A percentile compares a stretch with the other conserved stretches of the same genome.
Evolutionary conservation across 768 basidiomycete genomes (phyloP).

Genomic region (Lyophyllum shimeji): DNA sequence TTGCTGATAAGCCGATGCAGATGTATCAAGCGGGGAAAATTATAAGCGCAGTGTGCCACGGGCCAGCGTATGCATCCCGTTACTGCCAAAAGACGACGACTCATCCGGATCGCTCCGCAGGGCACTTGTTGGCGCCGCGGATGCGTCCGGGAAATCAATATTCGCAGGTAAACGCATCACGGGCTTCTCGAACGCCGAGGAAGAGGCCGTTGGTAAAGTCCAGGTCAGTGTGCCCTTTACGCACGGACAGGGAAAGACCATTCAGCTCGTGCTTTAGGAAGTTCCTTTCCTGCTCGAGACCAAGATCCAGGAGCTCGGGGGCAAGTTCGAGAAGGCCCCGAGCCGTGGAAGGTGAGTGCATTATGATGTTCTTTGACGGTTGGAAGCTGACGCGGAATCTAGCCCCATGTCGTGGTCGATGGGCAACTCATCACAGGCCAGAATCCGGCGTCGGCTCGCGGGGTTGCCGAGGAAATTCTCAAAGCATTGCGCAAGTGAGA

Average conservation of each 20-base stretch:
- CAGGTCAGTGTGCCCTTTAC: constrained; percentile 34
- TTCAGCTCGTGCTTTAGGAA: constrained; percentile 28
- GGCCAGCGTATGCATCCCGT: constrained; percentile 54
- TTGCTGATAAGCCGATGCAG: constrained; percentile 29
- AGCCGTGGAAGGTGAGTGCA: constrained; percentile 55
- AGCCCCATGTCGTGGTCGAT: constrained; percentile 55
- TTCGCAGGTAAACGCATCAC: constrained; percentile 59
- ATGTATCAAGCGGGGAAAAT: constrained; percentile 70
- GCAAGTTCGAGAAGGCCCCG: constrained; percentile 58
- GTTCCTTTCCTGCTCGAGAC: constrained; percentile 75
- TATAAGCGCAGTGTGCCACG: constrained; percentile 77
- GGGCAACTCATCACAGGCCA: constrained; percentile 69
- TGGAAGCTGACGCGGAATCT: background rate
- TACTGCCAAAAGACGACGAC: background rate
- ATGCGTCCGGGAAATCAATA: constrained; percentile 60
- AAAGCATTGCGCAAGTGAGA: constrained; percentile 40
- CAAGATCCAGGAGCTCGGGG: constrained; percentile 63
- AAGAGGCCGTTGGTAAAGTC: constrained; percentile 44
- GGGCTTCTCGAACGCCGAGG: constrained; percentile 74
- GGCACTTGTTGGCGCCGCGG: constrained; percentile 59
- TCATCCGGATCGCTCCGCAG: constrained; percentile 21
- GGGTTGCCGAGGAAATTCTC: constrained; percentile 56
- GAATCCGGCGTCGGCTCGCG: constrained; percentile 67
- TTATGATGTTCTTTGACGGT: constrained; percentile 1
- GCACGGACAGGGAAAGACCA: background rate